These are phyloP conservation scores for Claviceps pazoutovae DNA, from an alignment of 2,329 filamentous ascomycete species.

Conservation along the genomic window DNA sequence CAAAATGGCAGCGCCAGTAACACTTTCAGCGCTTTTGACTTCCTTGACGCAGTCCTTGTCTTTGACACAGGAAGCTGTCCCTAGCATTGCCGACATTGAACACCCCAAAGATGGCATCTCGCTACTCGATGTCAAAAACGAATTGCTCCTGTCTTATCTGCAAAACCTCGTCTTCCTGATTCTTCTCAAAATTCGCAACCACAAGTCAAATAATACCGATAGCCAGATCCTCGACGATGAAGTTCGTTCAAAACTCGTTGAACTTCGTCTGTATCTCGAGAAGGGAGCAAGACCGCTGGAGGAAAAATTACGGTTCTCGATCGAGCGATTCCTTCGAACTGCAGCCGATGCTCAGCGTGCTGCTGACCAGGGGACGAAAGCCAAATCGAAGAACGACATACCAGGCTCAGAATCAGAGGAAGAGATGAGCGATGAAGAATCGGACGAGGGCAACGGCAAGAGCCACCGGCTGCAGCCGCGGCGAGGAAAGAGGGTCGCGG, in stretches of 20 bases:
- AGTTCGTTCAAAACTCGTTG: conserved; percentile 75
- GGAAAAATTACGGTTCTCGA: conserved; percentile 82
- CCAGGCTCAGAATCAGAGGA: conserved; percentile 12
- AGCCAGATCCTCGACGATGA: conserved; percentile 41
- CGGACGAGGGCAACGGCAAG: conserved; percentile 6
- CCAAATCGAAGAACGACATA: conserved; percentile 11
- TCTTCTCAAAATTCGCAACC: conserved; percentile 60
- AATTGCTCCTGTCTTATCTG: conserved; percentile 89
- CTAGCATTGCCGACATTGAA: conserved; percentile 46
- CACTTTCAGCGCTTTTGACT: conserved; percentile 35
- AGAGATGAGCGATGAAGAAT: conserved; percentile 20
- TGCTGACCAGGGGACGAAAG: conserved; percentile 16
- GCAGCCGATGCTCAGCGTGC: conserved; percentile 56
- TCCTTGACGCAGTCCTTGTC: conserved; percentile 45
- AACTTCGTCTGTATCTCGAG: conserved; percentile 83
- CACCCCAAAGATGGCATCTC: conserved; percentile 82
- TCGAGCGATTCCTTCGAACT: conserved; percentile 84
- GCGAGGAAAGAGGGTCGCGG: conserved; percentile 14
- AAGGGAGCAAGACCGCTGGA: conserved; percentile 85
- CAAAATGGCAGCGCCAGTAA: conserved; percentile 34
- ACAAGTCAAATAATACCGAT: conserved; percentile 14
- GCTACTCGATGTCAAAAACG: conserved; percentile 89
- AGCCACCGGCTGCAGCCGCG: conserved; percentile 1
- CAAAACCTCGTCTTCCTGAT: conserved; percentile 88
- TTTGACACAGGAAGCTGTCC: conserved; percentile 52